Conservation (phyloP, 2,329 filamentous ascomycete species). For the Sarocladiaceae sp. region DNA sequence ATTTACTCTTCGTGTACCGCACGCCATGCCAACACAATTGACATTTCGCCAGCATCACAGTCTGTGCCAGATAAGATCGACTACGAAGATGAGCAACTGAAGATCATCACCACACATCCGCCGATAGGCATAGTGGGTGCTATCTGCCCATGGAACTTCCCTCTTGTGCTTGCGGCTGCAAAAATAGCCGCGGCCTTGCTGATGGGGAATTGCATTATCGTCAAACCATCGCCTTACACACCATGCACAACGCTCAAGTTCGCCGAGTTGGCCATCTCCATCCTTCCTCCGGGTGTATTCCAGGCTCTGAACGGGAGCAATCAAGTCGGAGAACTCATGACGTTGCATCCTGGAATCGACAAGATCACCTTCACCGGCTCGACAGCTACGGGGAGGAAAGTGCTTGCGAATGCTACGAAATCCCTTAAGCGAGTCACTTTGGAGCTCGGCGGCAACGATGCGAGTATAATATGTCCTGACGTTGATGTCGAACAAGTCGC, state of each 20-base stretch:
- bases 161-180: slow-evolving; percentile 43
- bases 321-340: slow-evolving; percentile 54
- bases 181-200: slow-evolving; percentile 55
- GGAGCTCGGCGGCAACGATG: slow-evolving; percentile 37
- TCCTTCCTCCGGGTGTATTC: slow-evolving; percentile 60
- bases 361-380: slow-evolving; percentile 64
- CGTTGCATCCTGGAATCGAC: slow-evolving; percentile 51
- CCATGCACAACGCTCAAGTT: slow-evolving; percentile 56
- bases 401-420: slow-evolving; percentile 50
- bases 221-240: slow-evolving; percentile 55
- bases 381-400: slow-evolving; percentile 54
- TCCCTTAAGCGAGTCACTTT: slow-evolving; percentile 58
- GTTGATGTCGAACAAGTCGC: slow-evolving; percentile 34
- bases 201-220: slow-evolving; percentile 50
- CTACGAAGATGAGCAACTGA: neutral
- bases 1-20: neutral
- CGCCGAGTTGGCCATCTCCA: slow-evolving; percentile 49
- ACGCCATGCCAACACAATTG: neutral
- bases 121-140: slow-evolving; percentile 40
- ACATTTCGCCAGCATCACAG: neutral
- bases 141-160: slow-evolving; percentile 55
- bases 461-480: slow-evolving; percentile 21
- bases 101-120: slow-evolving; percentile 7
- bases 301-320: slow-evolving; percentile 59
- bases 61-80: neutral